Conservation (phyloP, 768 basidiomycete species). For the Roridomyces roridus region DNA sequence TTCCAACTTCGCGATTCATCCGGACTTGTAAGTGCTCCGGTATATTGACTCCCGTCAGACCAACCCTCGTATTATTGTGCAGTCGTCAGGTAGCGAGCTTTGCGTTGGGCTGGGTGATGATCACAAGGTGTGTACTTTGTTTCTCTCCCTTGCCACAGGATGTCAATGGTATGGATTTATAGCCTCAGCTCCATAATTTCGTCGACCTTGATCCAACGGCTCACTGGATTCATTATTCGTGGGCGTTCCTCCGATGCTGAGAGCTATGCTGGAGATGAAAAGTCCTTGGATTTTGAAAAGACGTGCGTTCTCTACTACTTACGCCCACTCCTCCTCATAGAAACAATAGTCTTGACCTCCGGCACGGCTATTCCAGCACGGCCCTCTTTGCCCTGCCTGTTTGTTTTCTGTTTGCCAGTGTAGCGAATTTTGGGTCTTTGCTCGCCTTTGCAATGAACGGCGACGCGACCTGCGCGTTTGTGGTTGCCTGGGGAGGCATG, state of each 20-base stretch:
- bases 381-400: constrained; percentile 31
- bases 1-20: constrained; percentile 33
- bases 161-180: too few relatives aligned
- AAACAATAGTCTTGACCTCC: constrained; percentile 13
- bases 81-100: constrained; percentile 48
- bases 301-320: constrained; percentile 3
- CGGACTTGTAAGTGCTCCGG: constrained; percentile 36
- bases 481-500: constrained; percentile 53
- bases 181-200: constrained; percentile 26
- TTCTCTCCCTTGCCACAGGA: too few relatives aligned
- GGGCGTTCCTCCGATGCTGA: constrained; percentile 18
- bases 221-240: constrained; percentile 19
- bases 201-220: constrained; percentile 21
- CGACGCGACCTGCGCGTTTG: constrained; percentile 37
- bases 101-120: constrained; percentile 48
- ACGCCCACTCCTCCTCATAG: background rate
- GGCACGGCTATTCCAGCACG: constrained; percentile 23
- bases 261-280: constrained; percentile 11
- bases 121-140: constrained; percentile 33
- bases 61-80: background rate
- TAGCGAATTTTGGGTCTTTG: constrained; percentile 37
- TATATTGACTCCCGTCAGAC: background rate
- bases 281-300: constrained; percentile 18
- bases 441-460: constrained; percentile 29
- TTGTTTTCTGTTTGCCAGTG: constrained; percentile 36